Evolutionary conservation across 768 basidiomycete species (phyloP).

Genomic region (Russula vinacea): DNA sequence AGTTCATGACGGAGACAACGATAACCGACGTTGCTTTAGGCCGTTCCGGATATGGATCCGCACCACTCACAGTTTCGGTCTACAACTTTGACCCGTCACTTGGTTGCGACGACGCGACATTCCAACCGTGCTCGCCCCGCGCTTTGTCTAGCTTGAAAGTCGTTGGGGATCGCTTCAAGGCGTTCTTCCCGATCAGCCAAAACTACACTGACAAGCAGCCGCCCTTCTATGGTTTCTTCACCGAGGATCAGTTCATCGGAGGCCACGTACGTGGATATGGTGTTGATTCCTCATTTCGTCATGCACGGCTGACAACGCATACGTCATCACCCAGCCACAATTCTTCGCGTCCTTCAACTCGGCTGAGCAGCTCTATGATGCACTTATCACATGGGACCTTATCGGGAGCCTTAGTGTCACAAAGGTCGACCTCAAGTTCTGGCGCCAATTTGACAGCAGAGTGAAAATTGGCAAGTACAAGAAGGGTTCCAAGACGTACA

Average conservation of each 20-base stretch:
- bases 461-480: constrained; percentile 17
- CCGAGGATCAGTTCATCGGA: constrained; percentile 27
- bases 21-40: constrained; percentile 4
- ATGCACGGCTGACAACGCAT: not conserved
- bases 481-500: constrained; percentile 18
- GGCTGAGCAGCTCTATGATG: constrained; percentile 36
- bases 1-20: constrained; percentile 22
- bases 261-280: constrained; percentile 31
- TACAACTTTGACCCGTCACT: constrained; percentile 34
- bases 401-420: constrained; percentile 30
- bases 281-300: not conserved
- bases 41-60: constrained; percentile 19
- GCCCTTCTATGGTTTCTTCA: constrained; percentile 20
- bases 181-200: constrained; percentile 35
- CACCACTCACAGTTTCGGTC: constrained; percentile 33
- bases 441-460: constrained; percentile 14
- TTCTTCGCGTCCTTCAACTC: constrained; percentile 35
- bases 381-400: constrained; percentile 32
- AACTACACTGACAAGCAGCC: constrained; percentile 16
- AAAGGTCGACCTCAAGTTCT: constrained; percentile 34
- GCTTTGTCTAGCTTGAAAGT: constrained; percentile 34
- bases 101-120: constrained; percentile 35
- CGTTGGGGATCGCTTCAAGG: constrained; percentile 35
- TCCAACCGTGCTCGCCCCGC: constrained; percentile 38
- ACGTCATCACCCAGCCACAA: constrained; percentile 30